Evolutionary conservation across 2,329 filamentous ascomycete genomes (phyloP), one percentile per base, ranked within the genome.

Genomic region (Pseudocercospora vitis): DNA sequence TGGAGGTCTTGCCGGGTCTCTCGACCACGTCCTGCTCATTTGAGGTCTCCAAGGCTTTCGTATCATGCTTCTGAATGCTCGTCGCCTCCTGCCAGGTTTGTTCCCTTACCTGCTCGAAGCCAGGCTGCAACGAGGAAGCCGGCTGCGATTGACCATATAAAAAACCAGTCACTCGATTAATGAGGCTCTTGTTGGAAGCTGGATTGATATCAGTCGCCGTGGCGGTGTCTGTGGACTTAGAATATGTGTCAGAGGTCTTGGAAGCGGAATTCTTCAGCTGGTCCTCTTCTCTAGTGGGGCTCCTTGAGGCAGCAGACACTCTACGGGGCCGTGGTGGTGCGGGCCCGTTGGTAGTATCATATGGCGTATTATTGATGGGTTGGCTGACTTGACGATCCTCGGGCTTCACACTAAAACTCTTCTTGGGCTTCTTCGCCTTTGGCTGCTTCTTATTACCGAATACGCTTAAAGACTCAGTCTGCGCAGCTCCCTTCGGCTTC

Each of bases 381-480:
- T n/a, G n/a, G n/a, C n/a, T n/a, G n/a, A n/a, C n/a, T n/a, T n/a
- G n/a, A n/a, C n/a, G n/a, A 11, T n/a, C n/a, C 21, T 37, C 35
- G 19, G 29, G 29, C 40, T 47, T 24, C 19, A 39, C 8, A 14
- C n/a, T n/a, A n/a, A n/a, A n/a, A n/a, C 21, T 23, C 35, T 55
- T 50, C 50, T 53, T 51, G 8, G 49, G 8, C 51, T 55, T 53
- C 52, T 62, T 65, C 8, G 45, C 31, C 55, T 55, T 58, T 4
- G 45, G 14, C 29, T 63, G 58, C 47, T 59, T 59, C 52, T 61
- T 61, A 50, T 58, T 66, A 12, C 53, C 57, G 40, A 69, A 71
- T 19, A 66, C 55, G 48, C 65, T 70, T 18, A 68, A 57, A 9
- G 68, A 69, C 26, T 69, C 66, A 0, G 69, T 70, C 61, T 70